These are phyloP conservation scores for Aspergillus jensenii DNA, from an alignment of 2,329 filamentous ascomycete species.

Conservation along the genomic window DNA sequence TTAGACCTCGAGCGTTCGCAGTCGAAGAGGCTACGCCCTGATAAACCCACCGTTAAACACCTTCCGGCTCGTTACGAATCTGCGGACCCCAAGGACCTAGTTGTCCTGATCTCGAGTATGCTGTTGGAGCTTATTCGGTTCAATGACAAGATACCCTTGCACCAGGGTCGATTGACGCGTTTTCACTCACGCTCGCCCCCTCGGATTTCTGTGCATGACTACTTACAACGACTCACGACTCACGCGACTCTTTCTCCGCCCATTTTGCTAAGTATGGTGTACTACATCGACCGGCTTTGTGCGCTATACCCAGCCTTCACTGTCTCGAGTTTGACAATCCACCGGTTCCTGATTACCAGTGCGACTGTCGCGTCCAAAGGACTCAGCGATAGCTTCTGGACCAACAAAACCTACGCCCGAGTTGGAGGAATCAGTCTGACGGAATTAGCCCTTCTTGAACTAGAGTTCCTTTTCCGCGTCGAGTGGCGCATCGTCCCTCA, in stretches of 20 bases:
- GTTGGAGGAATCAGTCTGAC: slow-evolving; percentile 89
- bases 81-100: slow-evolving; percentile 81
- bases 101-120: slow-evolving; percentile 91
- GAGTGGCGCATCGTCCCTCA: slow-evolving; percentile 98
- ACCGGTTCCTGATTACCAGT: slow-evolving; percentile 94
- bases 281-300: slow-evolving; percentile 95
- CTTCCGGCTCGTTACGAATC: slow-evolving; percentile 73
- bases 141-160: slow-evolving; percentile 83
- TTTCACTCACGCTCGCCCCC: slow-evolving; percentile 92
- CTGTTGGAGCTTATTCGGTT: slow-evolving; percentile 89
- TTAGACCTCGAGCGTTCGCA: slow-evolving; percentile 32
- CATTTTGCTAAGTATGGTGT: slow-evolving; percentile 96
- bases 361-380: slow-evolving; percentile 96
- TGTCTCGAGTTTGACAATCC: slow-evolving; percentile 92
- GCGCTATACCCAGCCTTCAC: slow-evolving; percentile 91
- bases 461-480: slow-evolving; percentile 88
- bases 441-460: slow-evolving; percentile 85
- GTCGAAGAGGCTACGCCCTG: slow-evolving; percentile 49
- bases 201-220: slow-evolving; percentile 91
- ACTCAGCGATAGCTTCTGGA: slow-evolving; percentile 96
- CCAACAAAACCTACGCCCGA: slow-evolving; percentile 91
- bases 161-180: slow-evolving; percentile 81
- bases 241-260: slow-evolving; percentile 93
- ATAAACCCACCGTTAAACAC: slow-evolving; percentile 50
- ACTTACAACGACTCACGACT: slow-evolving; percentile 85